A percentile compares a stretch with the other conserved stretches of the same genome.
Evolutionary conservation across 805 yeast species (phyloP).

Genomic region (Candida tibetensis): DNA sequence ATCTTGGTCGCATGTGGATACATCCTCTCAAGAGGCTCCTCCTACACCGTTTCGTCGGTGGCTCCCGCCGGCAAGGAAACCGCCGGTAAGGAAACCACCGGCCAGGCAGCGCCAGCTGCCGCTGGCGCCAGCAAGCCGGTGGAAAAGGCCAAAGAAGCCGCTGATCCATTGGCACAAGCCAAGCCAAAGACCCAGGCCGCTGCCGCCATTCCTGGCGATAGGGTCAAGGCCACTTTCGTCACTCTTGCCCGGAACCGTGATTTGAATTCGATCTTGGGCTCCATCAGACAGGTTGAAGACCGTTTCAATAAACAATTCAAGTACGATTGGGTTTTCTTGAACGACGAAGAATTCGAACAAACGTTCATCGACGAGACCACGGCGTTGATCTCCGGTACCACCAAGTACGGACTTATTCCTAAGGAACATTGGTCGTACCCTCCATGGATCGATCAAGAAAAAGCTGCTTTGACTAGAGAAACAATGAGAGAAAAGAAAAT

Average conservation of each 20-base stretch:
- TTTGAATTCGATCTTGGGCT: slow-evolving; percentile 54
- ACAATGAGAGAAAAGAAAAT: slow-evolving; percentile 53
- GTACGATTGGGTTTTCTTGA: slow-evolving; percentile 94
- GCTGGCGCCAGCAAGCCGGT: slow-evolving; percentile 6
- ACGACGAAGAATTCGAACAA: slow-evolving; percentile 80
- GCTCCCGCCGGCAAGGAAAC: too few relatives aligned
- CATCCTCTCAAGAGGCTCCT: slow-evolving; percentile 47
- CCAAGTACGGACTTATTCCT: slow-evolving; percentile 79
- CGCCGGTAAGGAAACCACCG: neutral
- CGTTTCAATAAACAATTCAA: slow-evolving; percentile 77
- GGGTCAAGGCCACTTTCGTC: slow-evolving; percentile 76
- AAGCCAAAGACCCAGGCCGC: slow-evolving; percentile 6
- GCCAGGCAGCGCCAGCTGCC: slow-evolving; percentile 13
- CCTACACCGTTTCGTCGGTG: slow-evolving; percentile 30
- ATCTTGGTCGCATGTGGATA: slow-evolving; percentile 47
- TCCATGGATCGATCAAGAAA: slow-evolving; percentile 70
- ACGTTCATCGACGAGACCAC: slow-evolving; percentile 71
- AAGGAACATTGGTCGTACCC: slow-evolving; percentile 87
- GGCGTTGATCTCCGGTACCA: slow-evolving; percentile 69
- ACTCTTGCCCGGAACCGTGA: slow-evolving; percentile 78
- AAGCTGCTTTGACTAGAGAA: slow-evolving; percentile 63
- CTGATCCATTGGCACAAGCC: slow-evolving; percentile 4
- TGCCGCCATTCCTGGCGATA: slow-evolving; percentile 14
- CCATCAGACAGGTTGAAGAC: slow-evolving; percentile 81
- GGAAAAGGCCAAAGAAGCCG: slow-evolving; percentile 2